Percentiles rank a stretch among this genome's conserved stretches.
Evolutionary conservation across 768 basidiomycete genomes (phyloP).

Genomic region (Lactarius sp.): DNA sequence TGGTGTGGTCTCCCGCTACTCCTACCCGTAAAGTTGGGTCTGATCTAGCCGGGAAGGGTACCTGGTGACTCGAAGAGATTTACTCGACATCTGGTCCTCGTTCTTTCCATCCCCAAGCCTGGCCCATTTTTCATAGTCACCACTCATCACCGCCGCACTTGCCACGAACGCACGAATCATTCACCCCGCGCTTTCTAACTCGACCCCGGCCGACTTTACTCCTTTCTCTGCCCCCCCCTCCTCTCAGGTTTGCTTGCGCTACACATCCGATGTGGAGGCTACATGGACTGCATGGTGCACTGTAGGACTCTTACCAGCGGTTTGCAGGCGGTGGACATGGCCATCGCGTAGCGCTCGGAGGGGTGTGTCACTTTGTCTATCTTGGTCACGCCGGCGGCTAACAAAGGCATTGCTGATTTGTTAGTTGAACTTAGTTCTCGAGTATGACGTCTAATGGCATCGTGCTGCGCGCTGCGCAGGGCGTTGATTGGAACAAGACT

Average conservation of each 20-base stretch:
- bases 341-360: conserved; percentile 41
- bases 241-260: conserved; percentile 41
- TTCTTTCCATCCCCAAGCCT: conserved; percentile 34
- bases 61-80: conserved; percentile 34
- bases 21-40: not conserved
- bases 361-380: conserved; percentile 33
- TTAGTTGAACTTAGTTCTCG: conserved; percentile 19
- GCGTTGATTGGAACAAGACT: not conserved
- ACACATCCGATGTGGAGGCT: conserved; percentile 51
- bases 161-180: conserved; percentile 31
- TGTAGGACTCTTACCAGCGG: conserved; percentile 37
- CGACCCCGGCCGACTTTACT: not conserved
- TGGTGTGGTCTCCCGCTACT: conserved; percentile 29
- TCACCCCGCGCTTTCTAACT: conserved; percentile 14
- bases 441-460: conserved; percentile 23
- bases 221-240: conserved; percentile 22
- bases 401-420: too few relatives aligned
- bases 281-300: conserved; percentile 36
- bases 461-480: conserved; percentile 20
- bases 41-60: conserved; percentile 28
- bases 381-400: not conserved
- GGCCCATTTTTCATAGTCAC: conserved; percentile 38
- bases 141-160: conserved; percentile 34
- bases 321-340: conserved; percentile 35
- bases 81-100: conserved; percentile 36